Base-by-base conservation (phyloP, 192 early-diverging fungal genomes). In the Diversispora epigaea region DNA sequence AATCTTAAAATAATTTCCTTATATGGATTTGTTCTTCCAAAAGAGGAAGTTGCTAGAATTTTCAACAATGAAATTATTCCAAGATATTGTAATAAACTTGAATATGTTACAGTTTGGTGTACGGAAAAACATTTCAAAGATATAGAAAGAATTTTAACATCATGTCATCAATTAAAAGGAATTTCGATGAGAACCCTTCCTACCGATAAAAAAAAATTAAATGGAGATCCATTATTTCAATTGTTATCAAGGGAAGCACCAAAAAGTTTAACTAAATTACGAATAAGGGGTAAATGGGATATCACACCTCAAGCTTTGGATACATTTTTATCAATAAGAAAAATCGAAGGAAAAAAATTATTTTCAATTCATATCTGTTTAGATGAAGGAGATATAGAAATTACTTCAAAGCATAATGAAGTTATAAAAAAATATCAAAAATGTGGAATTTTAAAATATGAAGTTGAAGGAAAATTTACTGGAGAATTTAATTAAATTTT, bases 71-170 rank as follows among this genome's bases (percentile, higher is more conserved):
- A 32, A 8, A 25, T 60, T 1, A 25, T 25, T 60, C 57, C 25
- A 32, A 32, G 14, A 60, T 60, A 32, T 25, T 19, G 21, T n/a
- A 19, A 19, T 11, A 60, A 60, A 60, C 14, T 60, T 32, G 25
- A 60, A 60, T 60, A 60, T 60, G 21, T 60, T 25, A 60, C 57
- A 8, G 25, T 25, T 60, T 60, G 57, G 57, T 60, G 57, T 60
- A 32, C 4, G 4, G 57, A 60, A 60, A 60, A 60, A 32, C 21
- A 60, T 60, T 60, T 60, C 25, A 60, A 11, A 12, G 57, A 60
- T 60, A 60, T 60, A 4, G 57, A 60, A 25, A 32, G 21, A 22
- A 60, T 60, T 32, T 60, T 60, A 25, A 60, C 9, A 32, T 60
- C 57, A n/a, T 60, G 57, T 60, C 21, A 60, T 9, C 21, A 60